Evolutionary conservation across 805 yeast species (phyloP).

Genomic region (Sugiyamaella marilandica): DNA sequence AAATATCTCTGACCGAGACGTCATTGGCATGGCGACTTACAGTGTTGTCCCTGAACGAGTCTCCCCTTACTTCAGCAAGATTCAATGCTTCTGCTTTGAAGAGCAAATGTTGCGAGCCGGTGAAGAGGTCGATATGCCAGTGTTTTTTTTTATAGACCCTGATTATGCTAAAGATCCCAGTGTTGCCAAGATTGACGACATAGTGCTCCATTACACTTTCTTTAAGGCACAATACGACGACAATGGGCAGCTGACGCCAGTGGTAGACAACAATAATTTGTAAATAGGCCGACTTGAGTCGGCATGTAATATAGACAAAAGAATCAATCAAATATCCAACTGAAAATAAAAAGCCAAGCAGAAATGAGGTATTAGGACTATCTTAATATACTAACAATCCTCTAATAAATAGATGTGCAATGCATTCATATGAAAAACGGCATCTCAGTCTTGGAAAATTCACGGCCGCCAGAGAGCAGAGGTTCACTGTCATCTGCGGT

Average conservation of each 20-base stretch:
- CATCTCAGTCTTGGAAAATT: background rate
- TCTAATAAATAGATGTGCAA: too few species aligned
- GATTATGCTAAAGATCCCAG: slow-evolving; percentile 90
- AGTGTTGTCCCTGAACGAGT: slow-evolving; percentile 95
- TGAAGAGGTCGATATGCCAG: slow-evolving; percentile 98
- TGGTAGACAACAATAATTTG: slow-evolving; percentile 6
- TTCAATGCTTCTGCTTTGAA: slow-evolving; percentile 97
- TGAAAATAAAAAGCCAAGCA: too few species aligned
- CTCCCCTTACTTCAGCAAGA: slow-evolving; percentile 93
- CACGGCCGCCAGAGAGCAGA: background rate
- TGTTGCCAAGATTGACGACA: slow-evolving; percentile 85
- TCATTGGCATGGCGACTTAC: slow-evolving; percentile 98
- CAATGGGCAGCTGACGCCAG: slow-evolving; percentile 24
- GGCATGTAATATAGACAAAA: too few species aligned
- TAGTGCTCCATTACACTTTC: slow-evolving; percentile 87
- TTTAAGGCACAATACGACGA: slow-evolving; percentile 45
- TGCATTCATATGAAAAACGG: background rate
- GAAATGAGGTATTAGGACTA: too few species aligned
- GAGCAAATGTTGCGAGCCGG: slow-evolving; percentile 92
- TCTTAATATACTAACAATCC: too few species aligned
- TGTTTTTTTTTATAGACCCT: slow-evolving; percentile 94
- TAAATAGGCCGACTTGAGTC: too few species aligned
- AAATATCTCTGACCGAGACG: slow-evolving; percentile 78
- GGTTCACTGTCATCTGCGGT: background rate
- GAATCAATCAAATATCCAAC: too few species aligned